Conservation (phyloP, 2,329 filamentous ascomycete genomes). For the Hirsutella rhossiliensis region DNA sequence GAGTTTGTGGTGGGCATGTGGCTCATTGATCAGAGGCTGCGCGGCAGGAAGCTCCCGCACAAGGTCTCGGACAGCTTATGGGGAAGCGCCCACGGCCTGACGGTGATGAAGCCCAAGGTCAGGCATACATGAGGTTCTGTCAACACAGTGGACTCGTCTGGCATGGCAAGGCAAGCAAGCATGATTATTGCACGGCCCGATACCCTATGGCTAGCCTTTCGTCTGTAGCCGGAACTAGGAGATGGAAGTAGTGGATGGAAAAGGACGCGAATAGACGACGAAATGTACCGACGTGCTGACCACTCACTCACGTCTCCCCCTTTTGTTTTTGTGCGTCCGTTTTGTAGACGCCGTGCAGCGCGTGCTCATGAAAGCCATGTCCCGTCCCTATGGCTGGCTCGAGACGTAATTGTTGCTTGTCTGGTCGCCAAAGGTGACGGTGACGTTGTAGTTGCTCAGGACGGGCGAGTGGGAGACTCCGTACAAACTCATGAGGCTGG, state of each 20-base stretch:
- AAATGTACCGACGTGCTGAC: too few relatives aligned
- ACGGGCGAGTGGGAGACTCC: conserved; percentile 10
- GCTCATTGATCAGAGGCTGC: conserved; percentile 70
- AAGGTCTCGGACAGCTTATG: conserved; percentile 65
- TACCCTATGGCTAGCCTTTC: too few relatives aligned
- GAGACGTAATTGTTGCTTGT: conserved; percentile 11
- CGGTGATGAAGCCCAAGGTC: conserved; percentile 20
- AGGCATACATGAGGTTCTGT: conserved; percentile 2
- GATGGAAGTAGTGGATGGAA: too few relatives aligned
- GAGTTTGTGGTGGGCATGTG: conserved; percentile 79
- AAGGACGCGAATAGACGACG: too few relatives aligned
- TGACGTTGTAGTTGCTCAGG: conserved; percentile 13
- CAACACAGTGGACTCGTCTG: not conserved
- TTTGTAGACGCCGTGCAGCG: not conserved
- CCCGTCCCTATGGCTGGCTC: conserved; percentile 1
- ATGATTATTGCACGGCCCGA: too few relatives aligned
- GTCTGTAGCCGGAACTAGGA: too few relatives aligned
- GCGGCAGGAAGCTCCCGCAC: conserved; percentile 63
- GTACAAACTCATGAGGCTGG: conserved; percentile 15
- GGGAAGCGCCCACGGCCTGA: conserved; percentile 48
- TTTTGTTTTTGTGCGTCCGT: not conserved
- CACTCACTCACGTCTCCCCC: too few relatives aligned
- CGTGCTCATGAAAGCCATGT: not conserved
- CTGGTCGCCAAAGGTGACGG: conserved; percentile 11
- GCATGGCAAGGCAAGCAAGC: not conserved